Percentiles rank a stretch among this genome's conserved stretches.
Evolutionary conservation across 805 yeast genomes (phyloP).

Genomic region (Lipomyces starkeyi): DNA sequence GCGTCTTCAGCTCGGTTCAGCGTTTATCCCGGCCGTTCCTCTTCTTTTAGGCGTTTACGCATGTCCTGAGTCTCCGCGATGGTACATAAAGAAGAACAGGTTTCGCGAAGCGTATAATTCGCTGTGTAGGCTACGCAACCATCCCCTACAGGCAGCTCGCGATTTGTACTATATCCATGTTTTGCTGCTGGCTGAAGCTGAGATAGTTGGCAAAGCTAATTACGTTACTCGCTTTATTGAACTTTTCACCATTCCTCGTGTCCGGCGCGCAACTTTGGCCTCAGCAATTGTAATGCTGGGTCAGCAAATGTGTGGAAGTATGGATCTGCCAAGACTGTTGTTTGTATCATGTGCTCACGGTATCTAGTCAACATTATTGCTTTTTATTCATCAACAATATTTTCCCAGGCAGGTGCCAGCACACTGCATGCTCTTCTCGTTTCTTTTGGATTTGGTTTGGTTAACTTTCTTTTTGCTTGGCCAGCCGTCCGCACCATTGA

Average conservation of each 20-base stretch:
- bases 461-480: constrained; percentile 78
- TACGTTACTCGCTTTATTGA: constrained; percentile 42
- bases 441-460: constrained; percentile 84
- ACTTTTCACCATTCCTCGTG: constrained; percentile 73
- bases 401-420: constrained; percentile 67
- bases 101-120: constrained; percentile 58
- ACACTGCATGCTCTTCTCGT: constrained; percentile 74
- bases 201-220: constrained; percentile 46
- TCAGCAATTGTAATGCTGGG: constrained; percentile 81
- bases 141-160: constrained; percentile 63
- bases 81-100: constrained; percentile 63
- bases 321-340: constrained; percentile 74
- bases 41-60: constrained; percentile 58
- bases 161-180: constrained; percentile 64
- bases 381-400: constrained; percentile 79
- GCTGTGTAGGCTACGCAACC: constrained; percentile 54
- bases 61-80: constrained; percentile 74
- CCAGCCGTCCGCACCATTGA: constrained; percentile 86
- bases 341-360: constrained; percentile 69
- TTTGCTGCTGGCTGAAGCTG: constrained; percentile 44
- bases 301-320: constrained; percentile 80
- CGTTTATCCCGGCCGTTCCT: constrained; percentile 62
- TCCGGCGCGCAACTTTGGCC: constrained; percentile 79
- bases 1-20: constrained; percentile 71
- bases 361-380: constrained; percentile 83